Conservation (phyloP, 192 early-diverging fungal species). For the Chytriomyces sp. region DNA sequence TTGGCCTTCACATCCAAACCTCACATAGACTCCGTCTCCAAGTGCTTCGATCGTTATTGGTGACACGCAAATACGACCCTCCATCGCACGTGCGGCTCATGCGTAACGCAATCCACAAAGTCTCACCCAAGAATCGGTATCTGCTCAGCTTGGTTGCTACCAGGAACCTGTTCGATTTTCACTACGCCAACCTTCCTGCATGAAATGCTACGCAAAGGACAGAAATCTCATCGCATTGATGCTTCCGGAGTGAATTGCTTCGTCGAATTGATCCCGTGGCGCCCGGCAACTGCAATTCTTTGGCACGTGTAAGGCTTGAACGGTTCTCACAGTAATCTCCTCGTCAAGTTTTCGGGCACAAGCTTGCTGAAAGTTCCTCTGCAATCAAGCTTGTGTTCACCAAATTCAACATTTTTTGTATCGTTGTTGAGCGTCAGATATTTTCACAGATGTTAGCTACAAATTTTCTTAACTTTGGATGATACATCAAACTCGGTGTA, state of each 20-base stretch:
- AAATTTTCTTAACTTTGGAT: too few species aligned
- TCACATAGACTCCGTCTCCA: too few species aligned
- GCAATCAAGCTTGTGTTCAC: too few species aligned
- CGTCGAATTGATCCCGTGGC: background rate
- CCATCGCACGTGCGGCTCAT: conserved; percentile 39
- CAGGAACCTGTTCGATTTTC: conserved; percentile 33
- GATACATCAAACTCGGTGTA: too few species aligned
- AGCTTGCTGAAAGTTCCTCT: too few species aligned
- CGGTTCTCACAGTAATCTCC: conserved; percentile 11
- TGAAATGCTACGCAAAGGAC: too few species aligned
- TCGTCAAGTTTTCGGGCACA: conserved; percentile 1
- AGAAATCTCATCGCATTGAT: background rate
- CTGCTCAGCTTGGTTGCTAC: conserved; percentile 50
- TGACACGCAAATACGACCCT: conserved; percentile 36
- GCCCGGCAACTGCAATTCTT: background rate
- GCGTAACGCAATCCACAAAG: conserved; percentile 38
- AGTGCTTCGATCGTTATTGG: conserved; percentile 25
- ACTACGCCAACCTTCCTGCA: too few species aligned
- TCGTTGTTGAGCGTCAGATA: too few species aligned
- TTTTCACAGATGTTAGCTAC: too few species aligned
- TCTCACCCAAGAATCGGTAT: conserved; percentile 49
- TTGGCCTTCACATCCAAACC: too few species aligned
- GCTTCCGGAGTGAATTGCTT: conserved; percentile 2
- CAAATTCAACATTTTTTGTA: too few species aligned
- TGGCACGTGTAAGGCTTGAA: background rate